phyloP scores from a whole-genome alignment of 495 filamentous ascomycete species.

The Neurospora cerealis region DNA sequence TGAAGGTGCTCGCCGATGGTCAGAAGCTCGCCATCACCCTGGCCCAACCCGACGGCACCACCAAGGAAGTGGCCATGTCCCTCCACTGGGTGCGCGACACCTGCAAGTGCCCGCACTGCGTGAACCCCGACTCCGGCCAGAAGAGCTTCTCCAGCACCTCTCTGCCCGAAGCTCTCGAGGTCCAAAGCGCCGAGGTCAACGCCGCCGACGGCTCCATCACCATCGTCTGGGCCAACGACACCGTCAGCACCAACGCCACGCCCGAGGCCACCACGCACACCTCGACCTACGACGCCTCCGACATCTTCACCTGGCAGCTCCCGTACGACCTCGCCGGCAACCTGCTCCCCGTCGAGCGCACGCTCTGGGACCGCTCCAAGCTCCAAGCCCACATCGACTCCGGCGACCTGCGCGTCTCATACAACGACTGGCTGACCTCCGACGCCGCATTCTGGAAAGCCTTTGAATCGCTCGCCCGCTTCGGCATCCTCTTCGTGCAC shows the following conservation, averaged over 20 bases:
- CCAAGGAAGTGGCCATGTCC: neutral
- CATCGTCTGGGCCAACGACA: slow-evolving; percentile 44
- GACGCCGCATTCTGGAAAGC: slow-evolving; percentile 38
- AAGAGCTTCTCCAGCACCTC: slow-evolving; percentile 69
- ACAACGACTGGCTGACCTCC: slow-evolving; percentile 56
- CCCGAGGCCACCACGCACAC: slow-evolving; percentile 10
- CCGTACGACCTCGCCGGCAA: neutral
- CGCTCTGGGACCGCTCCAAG: slow-evolving; percentile 11
- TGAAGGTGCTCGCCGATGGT: neutral
- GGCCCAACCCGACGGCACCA: neutral
- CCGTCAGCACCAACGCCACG: slow-evolving; percentile 12
- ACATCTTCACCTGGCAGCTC: slow-evolving; percentile 3
- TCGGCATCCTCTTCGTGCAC: slow-evolving; percentile 65
- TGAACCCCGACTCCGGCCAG: slow-evolving; percentile 71
- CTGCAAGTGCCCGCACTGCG: slow-evolving; percentile 61
- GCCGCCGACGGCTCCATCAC: slow-evolving; percentile 34
- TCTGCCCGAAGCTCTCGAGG: slow-evolving; percentile 46
- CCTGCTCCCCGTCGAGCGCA: slow-evolving; percentile 5
- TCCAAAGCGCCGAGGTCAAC: slow-evolving; percentile 17
- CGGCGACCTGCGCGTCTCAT: slow-evolving; percentile 40
- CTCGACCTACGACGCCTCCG: slow-evolving; percentile 2
- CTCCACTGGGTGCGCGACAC: slow-evolving; percentile 60
- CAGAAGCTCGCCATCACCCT: neutral
- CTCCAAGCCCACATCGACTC: slow-evolving; percentile 27
- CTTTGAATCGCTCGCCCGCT: slow-evolving; percentile 40